phyloP scores from a whole-genome alignment of 129 eudicot genomes.

The Sambucus nigra region DNA sequence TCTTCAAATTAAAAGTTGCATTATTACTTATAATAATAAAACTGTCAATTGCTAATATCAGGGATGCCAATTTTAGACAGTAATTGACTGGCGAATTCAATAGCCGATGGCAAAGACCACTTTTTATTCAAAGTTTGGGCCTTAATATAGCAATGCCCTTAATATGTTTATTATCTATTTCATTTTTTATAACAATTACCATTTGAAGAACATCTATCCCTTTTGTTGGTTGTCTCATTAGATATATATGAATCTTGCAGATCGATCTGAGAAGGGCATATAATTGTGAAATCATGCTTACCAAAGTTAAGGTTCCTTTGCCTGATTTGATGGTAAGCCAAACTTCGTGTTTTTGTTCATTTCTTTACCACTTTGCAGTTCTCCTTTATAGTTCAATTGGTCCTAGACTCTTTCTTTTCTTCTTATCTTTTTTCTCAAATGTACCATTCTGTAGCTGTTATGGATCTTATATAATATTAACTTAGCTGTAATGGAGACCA shows the following conservation, averaged over 20 bases:
- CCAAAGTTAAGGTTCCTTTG: slow-evolving; percentile 89
- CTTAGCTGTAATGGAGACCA: not conserved
- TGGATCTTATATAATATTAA: too few relatives aligned
- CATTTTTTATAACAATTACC: too few relatives aligned
- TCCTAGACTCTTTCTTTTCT: not conserved
- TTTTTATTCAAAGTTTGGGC: not conserved
- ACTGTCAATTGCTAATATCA: too few relatives aligned
- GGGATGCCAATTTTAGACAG: too few relatives aligned
- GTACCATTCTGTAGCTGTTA: not conserved
- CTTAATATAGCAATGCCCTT: not conserved
- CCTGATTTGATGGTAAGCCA: slow-evolving; percentile 77
- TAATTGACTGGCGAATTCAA: too few relatives aligned
- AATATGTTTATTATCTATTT: too few relatives aligned
- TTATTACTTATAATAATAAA: too few relatives aligned
- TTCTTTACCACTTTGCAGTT: not conserved
- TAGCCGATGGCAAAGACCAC: too few relatives aligned
- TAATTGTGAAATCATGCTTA: slow-evolving; percentile 96
- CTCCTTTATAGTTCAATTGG: not conserved
- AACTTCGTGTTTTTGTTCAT: slow-evolving; percentile 11
- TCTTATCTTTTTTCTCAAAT: not conserved
- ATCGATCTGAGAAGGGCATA: slow-evolving; percentile 86
- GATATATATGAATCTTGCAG: slow-evolving; percentile 30
- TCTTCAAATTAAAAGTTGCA: too few relatives aligned
- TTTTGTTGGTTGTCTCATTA: not conserved
- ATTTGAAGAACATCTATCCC: not conserved